Evolutionary conservation across 352 stramenopile species (phyloP), one percentile per base, ranked within the genome.

Genomic region (Phytophthora crassamura): DNA sequence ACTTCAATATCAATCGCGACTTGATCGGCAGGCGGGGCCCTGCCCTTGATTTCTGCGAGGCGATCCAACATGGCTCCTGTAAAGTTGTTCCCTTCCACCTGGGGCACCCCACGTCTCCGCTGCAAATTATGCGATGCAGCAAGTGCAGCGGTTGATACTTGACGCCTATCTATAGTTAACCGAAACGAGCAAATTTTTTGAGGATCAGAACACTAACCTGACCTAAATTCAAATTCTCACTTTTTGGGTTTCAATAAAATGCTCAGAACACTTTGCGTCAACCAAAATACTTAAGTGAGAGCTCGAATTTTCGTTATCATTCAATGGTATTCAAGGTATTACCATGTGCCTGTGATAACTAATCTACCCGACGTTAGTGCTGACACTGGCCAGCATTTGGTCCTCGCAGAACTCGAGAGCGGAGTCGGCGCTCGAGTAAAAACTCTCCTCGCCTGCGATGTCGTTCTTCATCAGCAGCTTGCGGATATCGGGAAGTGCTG

Each of bases 371-470:
- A 48, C 33, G 54, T 87, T 81, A 30, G 68, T 80, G 51, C 30
- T 45, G 11, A 56, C 56, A 10, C 64, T 34, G 16, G 28, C 53
- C 20, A 91, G 49, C 15, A 91, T 20, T 16, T 82, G 64, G 49
- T 83, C 89, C 58, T 94, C 86, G 45, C 86, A 94, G 32, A 71
- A 77, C 57, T 90, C 80, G 6, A 94, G 77, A 34, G 86, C 86
- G 8, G 76, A 78, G 51, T 91, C 84, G 0, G 77, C 73, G 2
- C 80, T 92, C 3, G 72, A 68, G 53, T 78, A 88, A 61, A 92
- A 91, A 36, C 69, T 78, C 16, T 62, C 42, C 2, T 60, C 38
- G 4, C 77, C 72, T 15, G 61, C 68, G 41, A 94, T 89, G 14
- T 91, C 72, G 54, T 92, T 92, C 36, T 82, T 77, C 20, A 80